These are phyloP conservation scores for Lodderomyces parapsilosis DNA, from an alignment of 1,139 yeast genomes.

Conservation along the genomic window DNA sequence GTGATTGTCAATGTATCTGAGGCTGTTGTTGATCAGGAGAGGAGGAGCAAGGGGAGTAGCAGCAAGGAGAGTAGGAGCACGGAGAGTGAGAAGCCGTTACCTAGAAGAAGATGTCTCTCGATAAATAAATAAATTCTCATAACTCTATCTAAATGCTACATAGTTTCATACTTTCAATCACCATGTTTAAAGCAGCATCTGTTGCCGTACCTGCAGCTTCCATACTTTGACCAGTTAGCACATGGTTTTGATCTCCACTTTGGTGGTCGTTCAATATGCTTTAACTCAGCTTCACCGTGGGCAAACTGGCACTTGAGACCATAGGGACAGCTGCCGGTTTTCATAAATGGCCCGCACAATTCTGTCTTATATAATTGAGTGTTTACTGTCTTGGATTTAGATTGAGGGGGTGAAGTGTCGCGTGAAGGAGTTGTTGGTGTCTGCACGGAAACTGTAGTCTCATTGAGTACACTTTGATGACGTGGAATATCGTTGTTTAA, in stretches of 20 bases:
- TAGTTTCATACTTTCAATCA: conserved; percentile 22
- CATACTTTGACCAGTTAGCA: conserved; percentile 81
- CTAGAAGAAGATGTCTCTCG: too few relatives aligned
- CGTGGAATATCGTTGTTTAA: conserved; percentile 4
- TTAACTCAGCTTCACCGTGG: conserved; percentile 79
- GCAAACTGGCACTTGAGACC: conserved; percentile 94
- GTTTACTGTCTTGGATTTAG: conserved; percentile 38
- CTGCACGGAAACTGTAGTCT: conserved; percentile 1
- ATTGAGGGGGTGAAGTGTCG: neutral
- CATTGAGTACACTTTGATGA: conserved; percentile 1
- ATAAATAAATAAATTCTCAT: neutral
- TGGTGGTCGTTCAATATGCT: conserved; percentile 69
- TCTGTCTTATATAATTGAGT: conserved; percentile 87
- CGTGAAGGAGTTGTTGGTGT: conserved; percentile 6
- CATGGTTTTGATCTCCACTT: conserved; percentile 94
- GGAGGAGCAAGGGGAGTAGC: neutral
- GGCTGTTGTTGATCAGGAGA: conserved; percentile 21
- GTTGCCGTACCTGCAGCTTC: conserved; percentile 84
- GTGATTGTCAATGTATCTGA: conserved; percentile 28
- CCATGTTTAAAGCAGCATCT: conserved; percentile 92
- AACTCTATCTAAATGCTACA: neutral
- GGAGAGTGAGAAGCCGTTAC: too few relatives aligned
- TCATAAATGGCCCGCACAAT: conserved; percentile 76
- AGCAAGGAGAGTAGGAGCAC: neutral
- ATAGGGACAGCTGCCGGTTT: conserved; percentile 77